A percentile compares a stretch with the other conserved stretches of the same genome.
Evolutionary conservation across 305 asterid genomes (phyloP).

Genomic region (Ajuga reptans): DNA sequence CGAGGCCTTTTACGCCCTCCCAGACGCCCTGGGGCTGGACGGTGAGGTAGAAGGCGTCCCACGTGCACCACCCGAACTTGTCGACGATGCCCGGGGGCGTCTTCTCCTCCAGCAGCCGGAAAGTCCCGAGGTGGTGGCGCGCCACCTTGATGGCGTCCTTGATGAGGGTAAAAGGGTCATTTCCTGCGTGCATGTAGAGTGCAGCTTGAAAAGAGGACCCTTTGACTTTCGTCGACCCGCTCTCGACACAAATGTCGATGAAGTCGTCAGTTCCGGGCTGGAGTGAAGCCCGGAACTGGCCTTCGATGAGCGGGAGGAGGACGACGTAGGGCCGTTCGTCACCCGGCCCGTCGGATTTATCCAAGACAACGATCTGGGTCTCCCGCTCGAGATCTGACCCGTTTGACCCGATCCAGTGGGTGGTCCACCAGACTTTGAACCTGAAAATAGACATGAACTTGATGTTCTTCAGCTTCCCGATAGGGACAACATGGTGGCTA

Average conservation of each 20-base stretch:
- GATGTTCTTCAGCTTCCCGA: slow-evolving; percentile 67
- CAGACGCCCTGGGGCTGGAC: slow-evolving; percentile 76
- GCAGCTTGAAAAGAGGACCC: slow-evolving; percentile 42
- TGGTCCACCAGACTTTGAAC: slow-evolving; percentile 99
- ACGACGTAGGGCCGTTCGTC: slow-evolving; percentile 47
- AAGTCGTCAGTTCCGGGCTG: slow-evolving; percentile 63
- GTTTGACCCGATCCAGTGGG: slow-evolving; percentile 71
- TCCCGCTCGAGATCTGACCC: slow-evolving; percentile 82
- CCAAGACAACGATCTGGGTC: slow-evolving; percentile 70
- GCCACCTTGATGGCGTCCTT: slow-evolving; percentile 74
- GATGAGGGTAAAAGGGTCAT: slow-evolving; percentile 64
- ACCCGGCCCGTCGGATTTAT: slow-evolving; percentile 34
- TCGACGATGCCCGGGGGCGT: slow-evolving; percentile 84
- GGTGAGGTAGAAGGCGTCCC: slow-evolving; percentile 89
- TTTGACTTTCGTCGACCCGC: slow-evolving; percentile 62
- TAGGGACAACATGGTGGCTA: slow-evolving; percentile 65
- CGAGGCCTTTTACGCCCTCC: slow-evolving; percentile 76
- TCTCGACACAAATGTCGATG: slow-evolving; percentile 64
- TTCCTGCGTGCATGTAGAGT: slow-evolving; percentile 73
- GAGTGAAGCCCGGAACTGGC: slow-evolving; percentile 71
- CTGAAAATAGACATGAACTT: slow-evolving; percentile 82
- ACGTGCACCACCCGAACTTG: slow-evolving; percentile 99
- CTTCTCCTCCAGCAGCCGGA: slow-evolving; percentile 68
- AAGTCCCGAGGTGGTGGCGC: slow-evolving; percentile 71
- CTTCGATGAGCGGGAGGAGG: slow-evolving; percentile 71